Evolutionary conservation across 2,329 filamentous ascomycete genomes (phyloP), one percentile per base, ranked within the genome.

Genomic region (Davidsoniella neocaledoniae): DNA sequence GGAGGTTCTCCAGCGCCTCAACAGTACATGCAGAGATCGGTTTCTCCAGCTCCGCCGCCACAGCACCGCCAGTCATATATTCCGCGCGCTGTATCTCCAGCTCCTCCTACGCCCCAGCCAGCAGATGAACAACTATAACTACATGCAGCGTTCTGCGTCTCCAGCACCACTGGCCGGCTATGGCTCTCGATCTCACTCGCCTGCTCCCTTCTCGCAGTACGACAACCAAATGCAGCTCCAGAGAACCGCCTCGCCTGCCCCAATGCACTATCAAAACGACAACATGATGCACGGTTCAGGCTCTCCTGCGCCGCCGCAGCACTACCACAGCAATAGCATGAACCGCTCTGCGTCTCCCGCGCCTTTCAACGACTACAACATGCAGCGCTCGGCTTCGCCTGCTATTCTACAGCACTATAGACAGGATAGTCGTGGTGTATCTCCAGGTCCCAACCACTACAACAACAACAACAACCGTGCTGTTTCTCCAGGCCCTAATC

Each of bases 221-320:
- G 41, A 49, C 12, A 48, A 49, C 38, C 42, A 62, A 40, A 58
- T 54, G 51, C 63, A 65, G 42, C 54, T 57, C 36, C 60, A 60
- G 7, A 59, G 67, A 55, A 59, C 61, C 5, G 58, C 62, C 37
- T 70, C 67, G 5, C 68, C 66, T 3, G 60, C 59, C 2, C 66
- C 64, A 4, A 62, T 60, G 4, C 61, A 61, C 25, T 56, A 56
- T 51, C 61, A 43, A 21, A 46, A 40, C 26, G 43, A 42, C 29
- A 49, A 40, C 40, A 44, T 48, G 46, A 57, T 58, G 40, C 39
- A 40, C 14, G 17, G 52, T 33, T 47, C 45, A 12, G 45, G 16
- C 7, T 54, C 53, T n/a, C 46, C 53, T 54, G 56, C 43, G 14
- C 43, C 53, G 21, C 50, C 47, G 3, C 50, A 49, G 10, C 50